Conservation (phyloP, 2,329 filamentous ascomycete genomes). For the Xylaria digitata region DNA sequence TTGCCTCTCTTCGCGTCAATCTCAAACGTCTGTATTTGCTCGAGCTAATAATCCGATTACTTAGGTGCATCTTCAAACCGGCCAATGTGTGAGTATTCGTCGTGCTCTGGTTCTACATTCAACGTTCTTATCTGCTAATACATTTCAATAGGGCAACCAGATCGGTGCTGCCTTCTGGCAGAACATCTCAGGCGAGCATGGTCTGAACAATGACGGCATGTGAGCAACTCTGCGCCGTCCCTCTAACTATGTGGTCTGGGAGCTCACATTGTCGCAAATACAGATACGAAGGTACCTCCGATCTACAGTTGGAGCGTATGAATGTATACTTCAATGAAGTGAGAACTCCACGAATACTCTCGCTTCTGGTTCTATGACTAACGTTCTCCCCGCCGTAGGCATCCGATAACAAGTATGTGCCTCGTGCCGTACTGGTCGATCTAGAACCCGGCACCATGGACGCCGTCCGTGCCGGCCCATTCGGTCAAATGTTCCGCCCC, state of each 20-base stretch:
- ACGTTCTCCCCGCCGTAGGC: conserved; percentile 65
- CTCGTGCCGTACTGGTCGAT: conserved; percentile 98
- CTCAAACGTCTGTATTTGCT: too few relatives aligned
- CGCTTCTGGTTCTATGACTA: too few relatives aligned
- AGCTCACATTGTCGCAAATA: conserved; percentile 22
- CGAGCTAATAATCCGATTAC: too few relatives aligned
- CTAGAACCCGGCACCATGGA: conserved; percentile 99
- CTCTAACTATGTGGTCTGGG: conserved; percentile 65
- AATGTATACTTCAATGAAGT: conserved; percentile 97
- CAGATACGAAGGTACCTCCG: conserved; percentile 96
- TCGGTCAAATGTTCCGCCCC: conserved; percentile 98
- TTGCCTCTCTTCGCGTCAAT: too few relatives aligned
- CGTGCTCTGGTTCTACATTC: conserved; percentile 16
- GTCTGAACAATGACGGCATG: conserved; percentile 96
- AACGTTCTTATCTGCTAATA: neutral
- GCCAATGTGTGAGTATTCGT: conserved; percentile 86
- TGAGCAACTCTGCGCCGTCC: conserved; percentile 81
- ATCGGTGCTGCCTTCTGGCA: conserved; percentile 99
- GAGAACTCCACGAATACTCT: conserved; percentile 39
- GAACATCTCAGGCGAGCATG: conserved; percentile 89
- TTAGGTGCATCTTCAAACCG: conserved; percentile 98
- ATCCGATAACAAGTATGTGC: conserved; percentile 98
- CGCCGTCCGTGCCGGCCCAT: conserved; percentile 95
- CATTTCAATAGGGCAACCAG: conserved; percentile 87
- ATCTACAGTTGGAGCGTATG: conserved; percentile 99